Base-by-base conservation (phyloP, 495 filamentous ascomycete species). In the Jackrogersella multiformis region DNA sequence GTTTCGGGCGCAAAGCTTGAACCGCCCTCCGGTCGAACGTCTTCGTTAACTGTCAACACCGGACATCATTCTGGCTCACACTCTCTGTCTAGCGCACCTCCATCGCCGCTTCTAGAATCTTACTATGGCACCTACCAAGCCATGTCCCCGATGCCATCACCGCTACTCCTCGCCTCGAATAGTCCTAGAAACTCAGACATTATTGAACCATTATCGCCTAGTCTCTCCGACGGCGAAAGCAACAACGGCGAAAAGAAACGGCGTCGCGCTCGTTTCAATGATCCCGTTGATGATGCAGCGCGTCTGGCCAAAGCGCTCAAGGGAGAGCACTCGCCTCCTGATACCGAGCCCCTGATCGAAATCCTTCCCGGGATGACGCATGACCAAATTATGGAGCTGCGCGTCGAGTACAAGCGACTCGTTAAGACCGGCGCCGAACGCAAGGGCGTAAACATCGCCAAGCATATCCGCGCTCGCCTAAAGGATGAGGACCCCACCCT, bases 51-150 rank as follows among this genome's bases (percentile, higher is more conserved):
- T 18, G 79, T 84, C 38, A 73, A 76, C 38, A 80, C 78, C 9
- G 79, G 78, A 4, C 77, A 76, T 41, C 78, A 75, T 16, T 45
- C 74, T 53, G 75, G 78, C 5, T 69, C 75, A 13, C 24, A 82
- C 32, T 81, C 78, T 41, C 75, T 85, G 13, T 73, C 80, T 38
- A 83, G 89, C 6, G 85, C 90, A 8, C 91, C 92, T 1, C 85
- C 88, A 7, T 95, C 91, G 59, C 95, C 95, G 0, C 81, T 97
- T 15, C 84, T 97, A 10, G 95, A 97, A 77, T 90, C 95, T 1
- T 99, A 99, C 78, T 89, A 88, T 60, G 95, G 95, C 5, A 97
- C 93, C 1, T 99, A 96, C 73, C 95, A 99, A 76, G 91, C 90
- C 52, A 92, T 97, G 68, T 96, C 94, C 1, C 94, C 95, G 1